phyloP scores from a whole-genome alignment of 352 stramenopile species.

The Phytophthora citricola region DNA sequence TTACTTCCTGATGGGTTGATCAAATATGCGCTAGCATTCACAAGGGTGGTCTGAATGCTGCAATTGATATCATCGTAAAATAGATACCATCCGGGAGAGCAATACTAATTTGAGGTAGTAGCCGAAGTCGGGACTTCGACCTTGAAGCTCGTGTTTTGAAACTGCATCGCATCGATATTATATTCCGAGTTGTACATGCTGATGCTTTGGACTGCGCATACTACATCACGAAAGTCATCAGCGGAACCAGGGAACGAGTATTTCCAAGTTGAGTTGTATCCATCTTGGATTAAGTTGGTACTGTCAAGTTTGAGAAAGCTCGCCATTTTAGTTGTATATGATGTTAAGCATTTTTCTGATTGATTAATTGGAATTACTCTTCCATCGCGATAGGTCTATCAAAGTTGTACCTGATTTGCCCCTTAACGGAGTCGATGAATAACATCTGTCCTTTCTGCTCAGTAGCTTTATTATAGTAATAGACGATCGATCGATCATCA shows the following conservation, averaged over 20 bases:
- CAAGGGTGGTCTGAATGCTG: conserved; percentile 14
- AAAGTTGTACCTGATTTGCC: conserved; percentile 13
- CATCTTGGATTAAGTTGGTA: conserved; percentile 16
- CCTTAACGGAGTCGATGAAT: conserved; percentile 9
- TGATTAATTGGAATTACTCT: too few relatives aligned
- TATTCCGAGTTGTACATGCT: conserved; percentile 8
- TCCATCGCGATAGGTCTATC: neutral
- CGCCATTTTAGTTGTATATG: conserved; percentile 1
- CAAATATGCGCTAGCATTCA: conserved; percentile 14
- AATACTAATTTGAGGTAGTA: conserved; percentile 7
- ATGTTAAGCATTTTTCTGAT: neutral
- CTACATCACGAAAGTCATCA: neutral
- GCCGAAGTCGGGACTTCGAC: conserved; percentile 16
- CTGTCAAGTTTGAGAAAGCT: conserved; percentile 1
- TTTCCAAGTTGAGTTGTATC: conserved; percentile 2
- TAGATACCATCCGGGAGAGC: conserved; percentile 16
- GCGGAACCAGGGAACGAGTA: neutral
- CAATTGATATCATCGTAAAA: conserved; percentile 7
- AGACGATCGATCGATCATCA: conserved; percentile 14
- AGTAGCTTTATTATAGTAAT: conserved; percentile 22
- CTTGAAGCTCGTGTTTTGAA: conserved; percentile 6
- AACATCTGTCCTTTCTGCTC: conserved; percentile 11
- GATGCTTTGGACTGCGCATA: conserved; percentile 12
- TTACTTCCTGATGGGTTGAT: conserved; percentile 7
- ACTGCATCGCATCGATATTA: conserved; percentile 12